A percentile compares a stretch with the other conserved stretches of the same genome.
Evolutionary conservation across 2,329 filamentous ascomycete genomes (phyloP).

Genomic region (Colletotrichum filicis): DNA sequence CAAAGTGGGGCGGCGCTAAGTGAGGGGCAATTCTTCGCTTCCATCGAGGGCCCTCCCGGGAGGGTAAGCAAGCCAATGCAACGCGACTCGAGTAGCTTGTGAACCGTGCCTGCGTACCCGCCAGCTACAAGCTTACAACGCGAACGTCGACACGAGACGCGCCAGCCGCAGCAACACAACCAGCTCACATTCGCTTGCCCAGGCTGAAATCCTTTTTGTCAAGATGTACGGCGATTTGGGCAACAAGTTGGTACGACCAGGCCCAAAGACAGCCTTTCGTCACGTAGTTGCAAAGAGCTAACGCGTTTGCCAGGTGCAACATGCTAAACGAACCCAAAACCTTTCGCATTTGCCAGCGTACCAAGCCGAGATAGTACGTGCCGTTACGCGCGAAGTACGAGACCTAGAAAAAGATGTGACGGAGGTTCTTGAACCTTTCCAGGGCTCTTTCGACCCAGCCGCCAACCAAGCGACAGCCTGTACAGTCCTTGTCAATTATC

Average conservation of each 20-base stretch:
- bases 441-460: constrained; percentile 85
- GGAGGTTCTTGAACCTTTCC: constrained; percentile 82
- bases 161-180: background rate
- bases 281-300: constrained; percentile 28
- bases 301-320: constrained; percentile 74
- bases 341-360: constrained; percentile 89
- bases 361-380: constrained; percentile 89
- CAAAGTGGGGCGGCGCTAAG: constrained; percentile 34
- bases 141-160: background rate
- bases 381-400: constrained; percentile 89
- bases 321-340: constrained; percentile 94
- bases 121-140: background rate
- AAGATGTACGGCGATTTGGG: constrained; percentile 89
- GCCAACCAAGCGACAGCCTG: constrained; percentile 87
- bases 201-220: background rate
- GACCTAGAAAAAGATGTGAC: constrained; percentile 90
- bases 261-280: background rate
- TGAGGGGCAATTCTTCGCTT: constrained; percentile 26
- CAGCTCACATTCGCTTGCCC: background rate
- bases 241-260: constrained; percentile 78
- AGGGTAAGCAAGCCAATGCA: constrained; percentile 32
- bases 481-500: constrained; percentile 89
- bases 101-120: background rate
- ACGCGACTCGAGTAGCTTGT: background rate
- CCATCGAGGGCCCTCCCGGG: constrained; percentile 4